Evolutionary conservation across 352 stramenopile species (phyloP).

Genomic region (Globisporangium alternatum): DNA sequence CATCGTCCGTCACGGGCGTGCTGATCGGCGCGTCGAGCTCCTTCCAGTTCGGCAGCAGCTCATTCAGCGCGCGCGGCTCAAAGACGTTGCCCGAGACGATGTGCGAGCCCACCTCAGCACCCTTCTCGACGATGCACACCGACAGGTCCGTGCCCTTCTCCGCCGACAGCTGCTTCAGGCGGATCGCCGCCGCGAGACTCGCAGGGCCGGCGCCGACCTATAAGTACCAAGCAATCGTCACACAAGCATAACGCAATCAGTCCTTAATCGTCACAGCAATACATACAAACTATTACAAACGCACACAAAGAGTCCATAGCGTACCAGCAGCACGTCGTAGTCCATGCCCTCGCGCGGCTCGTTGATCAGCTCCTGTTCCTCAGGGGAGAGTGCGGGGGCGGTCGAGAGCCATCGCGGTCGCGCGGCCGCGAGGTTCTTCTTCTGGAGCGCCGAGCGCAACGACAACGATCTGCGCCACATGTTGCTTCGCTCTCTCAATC

Average conservation of each 20-base stretch:
- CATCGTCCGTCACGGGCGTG: conserved; percentile 93
- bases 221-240: not conserved
- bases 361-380: conserved; percentile 69
- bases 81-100: conserved; percentile 99
- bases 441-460: conserved; percentile 12
- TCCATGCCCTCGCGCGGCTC: conserved; percentile 92
- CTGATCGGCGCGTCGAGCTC: conserved; percentile 86
- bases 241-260: not conserved
- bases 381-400: conserved; percentile 30
- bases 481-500: not conserved
- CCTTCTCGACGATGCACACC: conserved; percentile 96
- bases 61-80: conserved; percentile 94
- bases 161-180: conserved; percentile 95
- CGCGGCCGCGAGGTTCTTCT: conserved; percentile 12
- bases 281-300: not conserved
- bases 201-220: conserved; percentile 82
- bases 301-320: not conserved
- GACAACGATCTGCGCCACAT: conserved; percentile 12
- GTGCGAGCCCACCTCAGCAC: conserved; percentile 96
- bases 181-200: conserved; percentile 95
- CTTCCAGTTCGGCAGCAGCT: conserved; percentile 96
- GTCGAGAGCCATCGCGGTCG: conserved; percentile 38
- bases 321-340: conserved; percentile 99
- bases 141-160: conserved; percentile 93
- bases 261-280: not conserved